phyloP scores from a whole-genome alignment of 768 basidiomycete genomes.

The Cystofilobasidium capitatum region DNA sequence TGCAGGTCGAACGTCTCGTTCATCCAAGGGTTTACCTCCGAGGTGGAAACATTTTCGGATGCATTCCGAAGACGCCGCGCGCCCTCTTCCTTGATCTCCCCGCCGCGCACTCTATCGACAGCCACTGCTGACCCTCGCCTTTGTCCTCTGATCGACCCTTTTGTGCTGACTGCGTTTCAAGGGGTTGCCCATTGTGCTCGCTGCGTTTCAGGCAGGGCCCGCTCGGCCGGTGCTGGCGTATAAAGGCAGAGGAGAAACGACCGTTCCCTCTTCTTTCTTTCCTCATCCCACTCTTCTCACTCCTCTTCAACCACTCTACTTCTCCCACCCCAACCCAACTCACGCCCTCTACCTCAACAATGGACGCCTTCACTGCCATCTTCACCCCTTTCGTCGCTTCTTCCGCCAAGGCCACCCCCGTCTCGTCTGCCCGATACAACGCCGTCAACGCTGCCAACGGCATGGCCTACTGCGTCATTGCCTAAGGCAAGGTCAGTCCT shows the following conservation, averaged over 20 bases:
- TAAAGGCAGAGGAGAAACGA: not conserved
- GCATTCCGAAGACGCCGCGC: too few relatives aligned
- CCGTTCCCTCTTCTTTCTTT: not conserved
- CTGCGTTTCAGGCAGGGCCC: too few relatives aligned
- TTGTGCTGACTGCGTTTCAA: too few relatives aligned
- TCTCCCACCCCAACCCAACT: not conserved
- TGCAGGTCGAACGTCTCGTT: too few relatives aligned
- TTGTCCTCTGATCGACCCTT: too few relatives aligned
- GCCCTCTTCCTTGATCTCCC: too few relatives aligned
- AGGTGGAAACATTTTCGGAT: too few relatives aligned
- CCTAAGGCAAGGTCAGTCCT: not conserved
- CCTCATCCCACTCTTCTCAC: not conserved
- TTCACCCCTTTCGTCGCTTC: slow-evolving; percentile 24
- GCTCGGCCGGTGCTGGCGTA: too few relatives aligned
- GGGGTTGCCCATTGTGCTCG: too few relatives aligned
- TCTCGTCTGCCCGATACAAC: not conserved
- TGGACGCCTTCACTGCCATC: slow-evolving; percentile 27
- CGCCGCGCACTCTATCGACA: too few relatives aligned
- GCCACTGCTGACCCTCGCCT: too few relatives aligned
- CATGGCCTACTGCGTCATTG: not conserved
- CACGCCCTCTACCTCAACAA: slow-evolving; percentile 5
- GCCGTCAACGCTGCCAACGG: not conserved
- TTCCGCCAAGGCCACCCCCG: not conserved
- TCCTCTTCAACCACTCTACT: not conserved
- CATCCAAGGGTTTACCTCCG: too few relatives aligned